phyloP scores from a whole-genome alignment of 2,329 filamentous ascomycete genomes.

The Teratosphaeria gauchensis region DNA sequence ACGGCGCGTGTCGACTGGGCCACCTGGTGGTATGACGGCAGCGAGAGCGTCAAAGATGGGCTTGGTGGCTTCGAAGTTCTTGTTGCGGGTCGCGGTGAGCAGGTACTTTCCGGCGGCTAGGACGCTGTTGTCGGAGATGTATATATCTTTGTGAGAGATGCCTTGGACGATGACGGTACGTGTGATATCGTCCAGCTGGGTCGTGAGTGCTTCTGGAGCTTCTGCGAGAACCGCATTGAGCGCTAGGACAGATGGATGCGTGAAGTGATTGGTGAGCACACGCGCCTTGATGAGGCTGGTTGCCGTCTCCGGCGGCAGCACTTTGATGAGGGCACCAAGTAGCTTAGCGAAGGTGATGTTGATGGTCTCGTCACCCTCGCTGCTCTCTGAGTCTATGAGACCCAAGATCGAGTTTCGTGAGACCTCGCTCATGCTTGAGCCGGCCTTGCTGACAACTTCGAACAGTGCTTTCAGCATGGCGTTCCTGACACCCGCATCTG shows the following conservation, averaged over 20 bases:
- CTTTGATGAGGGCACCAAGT: conserved; percentile 80
- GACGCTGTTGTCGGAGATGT: conserved; percentile 75
- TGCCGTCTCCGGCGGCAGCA: conserved; percentile 65
- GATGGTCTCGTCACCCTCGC: conserved; percentile 59
- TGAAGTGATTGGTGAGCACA: conserved; percentile 68
- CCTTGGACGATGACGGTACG: conserved; percentile 70
- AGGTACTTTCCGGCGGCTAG: conserved; percentile 87
- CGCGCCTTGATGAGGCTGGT: conserved; percentile 55
- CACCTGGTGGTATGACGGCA: conserved; percentile 64
- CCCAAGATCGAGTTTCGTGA: conserved; percentile 78
- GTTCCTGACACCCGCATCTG: conserved; percentile 75
- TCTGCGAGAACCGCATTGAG: conserved; percentile 84
- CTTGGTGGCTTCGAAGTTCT: conserved; percentile 67
- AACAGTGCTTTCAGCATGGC: conserved; percentile 97
- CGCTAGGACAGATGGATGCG: conserved; percentile 68
- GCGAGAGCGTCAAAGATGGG: conserved; percentile 71
- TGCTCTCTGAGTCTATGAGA: conserved; percentile 76
- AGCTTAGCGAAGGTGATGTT: conserved; percentile 84
- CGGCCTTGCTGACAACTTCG: conserved; percentile 92
- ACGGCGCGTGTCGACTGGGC: conserved; percentile 71
- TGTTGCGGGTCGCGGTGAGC: conserved; percentile 54
- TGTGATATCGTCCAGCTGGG: conserved; percentile 62
- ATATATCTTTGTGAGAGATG: conserved; percentile 56
- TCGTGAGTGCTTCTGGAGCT: conserved; percentile 59
- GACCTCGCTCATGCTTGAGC: conserved; percentile 84